Base-by-base conservation (phyloP, 306 rosid genomes). In the Fragaria nilgerrensis region DNA sequence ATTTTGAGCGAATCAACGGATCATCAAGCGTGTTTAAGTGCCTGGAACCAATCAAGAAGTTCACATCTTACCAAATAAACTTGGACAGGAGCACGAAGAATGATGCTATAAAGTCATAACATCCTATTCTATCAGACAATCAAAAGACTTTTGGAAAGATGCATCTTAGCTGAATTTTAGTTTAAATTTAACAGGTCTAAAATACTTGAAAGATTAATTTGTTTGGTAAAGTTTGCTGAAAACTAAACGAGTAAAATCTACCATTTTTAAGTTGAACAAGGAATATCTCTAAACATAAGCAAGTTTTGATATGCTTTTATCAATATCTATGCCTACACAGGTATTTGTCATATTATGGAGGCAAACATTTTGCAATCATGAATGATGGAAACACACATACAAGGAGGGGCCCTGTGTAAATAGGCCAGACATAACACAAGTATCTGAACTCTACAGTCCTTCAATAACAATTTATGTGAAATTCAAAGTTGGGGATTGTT, bases 1-100 rank as follows among this genome's bases (percentile, higher is more conserved):
- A 94, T 87, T 94, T 92, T 2, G 97, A 36, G 14, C 96, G 91
- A 66, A 92, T 84, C 66, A 92, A 80, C 3, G 96, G 98, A 58
- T 94, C 98, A 6, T 94, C 98, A 9, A 90, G 86, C 4, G 78
- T 86, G 78, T 75, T 89, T 29, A 94, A 81, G 83, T 94, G 97
- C 90, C 94, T 87, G 75, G 47, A 65, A 70, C 59, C 43, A 73
- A 52, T 78, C 41, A 53, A 79, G 45, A 73, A 41, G 48, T 5
- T 55, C 80, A 73, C 50, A 50, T 5, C 71, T 39, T 45, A 68
- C 44, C 1, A 48, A 47, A 10, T 72, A 53, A 76, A 43, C 68
- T 36, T 41, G 23, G 58, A 27, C 34, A 59, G 17, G 68, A 58
- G 37, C 49, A 45, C 3, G 9, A 71, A 68, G 19, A 15, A 13